Percentiles rank a stretch among this genome's conserved stretches.
Evolutionary conservation across 331 rosid species (phyloP).

Genomic region (Quercus lobata): DNA sequence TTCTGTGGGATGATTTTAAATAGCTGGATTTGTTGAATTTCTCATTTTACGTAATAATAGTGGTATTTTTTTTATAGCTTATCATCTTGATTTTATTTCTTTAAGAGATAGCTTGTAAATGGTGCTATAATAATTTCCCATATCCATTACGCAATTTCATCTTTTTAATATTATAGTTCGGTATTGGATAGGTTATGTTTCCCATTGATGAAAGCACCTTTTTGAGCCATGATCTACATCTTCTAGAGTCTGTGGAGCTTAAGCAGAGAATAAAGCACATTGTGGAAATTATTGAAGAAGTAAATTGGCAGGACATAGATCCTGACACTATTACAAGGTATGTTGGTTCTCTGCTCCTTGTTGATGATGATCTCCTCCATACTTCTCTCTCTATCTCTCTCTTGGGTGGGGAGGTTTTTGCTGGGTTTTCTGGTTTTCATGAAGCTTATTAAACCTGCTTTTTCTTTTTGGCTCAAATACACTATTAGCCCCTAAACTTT

Average conservation of each 20-base stretch:
- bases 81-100: too few relatives aligned
- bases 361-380: background rate
- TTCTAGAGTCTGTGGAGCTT: conserved; percentile 84
- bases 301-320: conserved; percentile 75
- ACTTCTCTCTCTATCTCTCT: background rate
- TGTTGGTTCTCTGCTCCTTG: conserved; percentile 18
- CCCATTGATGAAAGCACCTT: conserved; percentile 52
- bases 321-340: conserved; percentile 89
- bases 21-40: background rate
- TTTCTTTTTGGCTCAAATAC: background rate
- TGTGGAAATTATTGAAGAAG: conserved; percentile 77
- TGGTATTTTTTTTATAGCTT: background rate
- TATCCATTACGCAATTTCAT: conserved; percentile 1
- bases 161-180: conserved; percentile 19
- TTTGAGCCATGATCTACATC: conserved; percentile 90
- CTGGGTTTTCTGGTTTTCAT: too few relatives aligned
- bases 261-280: conserved; percentile 83
- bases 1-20: too few relatives aligned
- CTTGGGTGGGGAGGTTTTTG: background rate
- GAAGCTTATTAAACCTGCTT: too few relatives aligned
- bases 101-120: too few relatives aligned
- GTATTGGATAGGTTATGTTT: conserved; percentile 48
- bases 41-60: background rate
- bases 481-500: background rate
- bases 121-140: background rate